These are phyloP conservation scores for Podospora didyma DNA, from an alignment of 495 filamentous ascomycete species.

Conservation along the genomic window DNA sequence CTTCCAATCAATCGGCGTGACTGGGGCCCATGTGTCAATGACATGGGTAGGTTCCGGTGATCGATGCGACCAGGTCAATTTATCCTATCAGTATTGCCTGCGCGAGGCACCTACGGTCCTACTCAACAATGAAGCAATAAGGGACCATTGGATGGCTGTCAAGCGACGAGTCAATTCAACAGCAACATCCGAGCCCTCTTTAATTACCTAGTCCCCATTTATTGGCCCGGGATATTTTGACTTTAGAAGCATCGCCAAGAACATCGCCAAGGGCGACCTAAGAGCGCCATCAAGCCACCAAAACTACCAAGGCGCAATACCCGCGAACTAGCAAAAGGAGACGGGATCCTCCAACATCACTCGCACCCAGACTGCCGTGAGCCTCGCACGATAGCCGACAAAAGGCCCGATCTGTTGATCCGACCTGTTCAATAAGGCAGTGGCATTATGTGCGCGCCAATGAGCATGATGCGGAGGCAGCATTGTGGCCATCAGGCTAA, in stretches of 20 bases:
- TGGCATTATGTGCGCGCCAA: constrained; percentile 2
- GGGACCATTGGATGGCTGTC: background rate
- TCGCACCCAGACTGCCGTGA: background rate
- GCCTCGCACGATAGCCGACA: constrained; percentile 17
- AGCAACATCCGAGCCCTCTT: background rate
- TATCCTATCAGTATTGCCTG: constrained; percentile 6
- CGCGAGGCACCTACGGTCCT: too few relatives aligned
- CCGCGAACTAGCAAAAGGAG: background rate
- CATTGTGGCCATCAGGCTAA: constrained; percentile 19
- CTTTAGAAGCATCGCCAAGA: background rate
- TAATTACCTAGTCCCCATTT: background rate
- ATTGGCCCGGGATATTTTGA: constrained; percentile 1
- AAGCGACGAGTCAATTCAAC: background rate
- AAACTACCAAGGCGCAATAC: constrained; percentile 10
- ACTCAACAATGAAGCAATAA: too few relatives aligned
- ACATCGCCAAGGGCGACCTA: constrained; percentile 11
- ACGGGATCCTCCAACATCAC: background rate
- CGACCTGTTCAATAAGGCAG: background rate
- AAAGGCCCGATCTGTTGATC: constrained; percentile 21
- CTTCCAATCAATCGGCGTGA: too few relatives aligned
- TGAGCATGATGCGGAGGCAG: constrained; percentile 2
- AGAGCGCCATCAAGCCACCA: constrained; percentile 12
- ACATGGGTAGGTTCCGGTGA: background rate
- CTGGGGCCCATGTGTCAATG: background rate
- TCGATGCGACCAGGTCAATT: background rate